Evolutionary conservation across 1,284 basidiomycete species (phyloP), one percentile per base, ranked within the genome.

Genomic region (Ceratobasidium sp.): DNA sequence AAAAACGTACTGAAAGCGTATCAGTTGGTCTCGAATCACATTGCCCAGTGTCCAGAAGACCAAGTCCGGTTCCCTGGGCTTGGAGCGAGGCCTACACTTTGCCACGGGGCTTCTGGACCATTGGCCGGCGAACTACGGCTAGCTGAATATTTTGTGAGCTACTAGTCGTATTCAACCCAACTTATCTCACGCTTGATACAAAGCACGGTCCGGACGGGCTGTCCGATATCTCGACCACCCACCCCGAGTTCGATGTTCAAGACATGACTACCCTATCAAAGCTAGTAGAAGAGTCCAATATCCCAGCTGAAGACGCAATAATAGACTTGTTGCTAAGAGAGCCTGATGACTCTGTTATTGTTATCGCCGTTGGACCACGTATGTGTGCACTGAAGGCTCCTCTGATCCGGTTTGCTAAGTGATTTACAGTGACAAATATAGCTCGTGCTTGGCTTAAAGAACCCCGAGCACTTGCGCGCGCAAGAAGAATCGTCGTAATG

Each of bases 361-460:
- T 97, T 76, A 85, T 98, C 72, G 90, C 88, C 4, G 83, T 98
- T 0, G 96, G 96, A 0, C 96, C 96, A 4, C 82, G 82, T 83
- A 60, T 74, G 82, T 80, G 21, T 33, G 16, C 36, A n/a, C 16
- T 9, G 36, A 25, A 14, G 53, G 14, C 44, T 49, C 18, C 40
- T 28, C 28, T 58, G 3, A n/a, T 8, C 2, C 18, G 18, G 23
- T 42, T 21, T 28, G 18, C 51, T 48, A 18, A 56, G 1, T 3
- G 53, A 46, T 21, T 11, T n/a, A 0, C 73, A 83, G 82, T 95
- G 73, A 98, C 95, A 21, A 96, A 92, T 78, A 83, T 98, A 30
- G 93, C 94, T 0, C 82, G 83, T 48, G 84, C 92, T 60, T 83
- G 91, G 79, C 84, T 84, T 11, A 79, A 84, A 61, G 86, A 92